Evolutionary conservation across 306 rosid genomes (phyloP), one percentile per base, ranked within the genome.

Genomic region (Fragaria iinumae): DNA sequence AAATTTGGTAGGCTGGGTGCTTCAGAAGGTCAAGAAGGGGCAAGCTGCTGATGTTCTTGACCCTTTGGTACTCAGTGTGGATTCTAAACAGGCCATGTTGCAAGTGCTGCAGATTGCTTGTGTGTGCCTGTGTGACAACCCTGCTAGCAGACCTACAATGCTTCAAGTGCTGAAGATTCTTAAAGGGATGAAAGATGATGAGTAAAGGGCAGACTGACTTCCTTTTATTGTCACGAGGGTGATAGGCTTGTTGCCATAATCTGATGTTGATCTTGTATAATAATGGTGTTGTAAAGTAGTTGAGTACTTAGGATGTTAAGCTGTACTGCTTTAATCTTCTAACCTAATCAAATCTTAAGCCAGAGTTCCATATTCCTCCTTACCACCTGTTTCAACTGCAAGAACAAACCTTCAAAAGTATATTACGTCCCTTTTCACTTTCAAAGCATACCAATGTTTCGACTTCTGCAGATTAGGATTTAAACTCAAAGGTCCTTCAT

Each of bases 1-100:
- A 45, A 96, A 96, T 77, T 80, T 96, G 82, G 98, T 96, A 14
- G 99, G 99, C 14, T 96, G 99, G 99, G 99, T 88, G 53, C 59
- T 85, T 62, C 96, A 86, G 86, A 91, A 89, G 91, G 84, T 87
- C 80, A 90, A 86, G 83, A 92, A 87, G 82, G 91, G 90, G 20
- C 89, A 83, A 25, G 86, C 90, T 38, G 90, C 83, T 57, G 98
- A 89, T 78, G 97, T 90, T 80, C 99, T 96, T 25, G 99, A 96
- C 63, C 88, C 96, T 8, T 56, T 83, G 0, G 89, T 93, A 39
- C 91, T 89, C 41, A 83, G 86, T 8, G 96, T 94, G 0, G 94
- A 89, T 64, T 92, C 94, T 0, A 89, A 96, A 91, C 90, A 73
- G 74, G 82, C 74, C 88, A 96, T 96, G 98, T 91, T 96, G 82